A percentile compares a stretch with the other conserved stretches of the same genome.
These are phyloP conservation scores for Clathrus columnatus DNA, from an alignment of 768 basidiomycete species.

Conservation along the genomic window DNA sequence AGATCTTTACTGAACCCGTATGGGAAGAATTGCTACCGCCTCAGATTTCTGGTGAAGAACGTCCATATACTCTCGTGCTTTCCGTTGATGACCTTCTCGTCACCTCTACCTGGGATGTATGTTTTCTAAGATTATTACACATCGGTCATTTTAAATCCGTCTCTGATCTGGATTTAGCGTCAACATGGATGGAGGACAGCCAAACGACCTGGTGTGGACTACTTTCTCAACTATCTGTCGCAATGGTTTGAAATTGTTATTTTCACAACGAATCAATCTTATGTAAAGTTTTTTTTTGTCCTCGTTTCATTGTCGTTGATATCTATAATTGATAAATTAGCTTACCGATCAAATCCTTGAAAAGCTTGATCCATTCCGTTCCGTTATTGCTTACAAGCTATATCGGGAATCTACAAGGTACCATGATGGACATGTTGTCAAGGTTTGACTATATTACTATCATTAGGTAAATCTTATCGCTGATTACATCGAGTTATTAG, in stretches of 20 bases:
- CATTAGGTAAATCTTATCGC: neutral
- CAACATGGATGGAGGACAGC: constrained; percentile 95
- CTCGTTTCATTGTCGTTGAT: neutral
- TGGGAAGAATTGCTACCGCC: constrained; percentile 88
- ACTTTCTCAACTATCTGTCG: constrained; percentile 94
- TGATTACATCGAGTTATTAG: constrained; percentile 26
- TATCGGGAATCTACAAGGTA: constrained; percentile 88
- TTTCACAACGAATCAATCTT: constrained; percentile 84
- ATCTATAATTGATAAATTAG: no score
- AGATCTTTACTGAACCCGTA: constrained; percentile 91
- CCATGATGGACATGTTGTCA: constrained; percentile 75
- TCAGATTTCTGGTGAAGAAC: constrained; percentile 69
- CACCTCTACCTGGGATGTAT: constrained; percentile 91
- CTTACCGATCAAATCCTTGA: constrained; percentile 84
- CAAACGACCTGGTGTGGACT: constrained; percentile 95
- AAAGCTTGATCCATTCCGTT: constrained; percentile 89
- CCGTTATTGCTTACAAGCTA: constrained; percentile 82
- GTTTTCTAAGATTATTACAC: constrained; percentile 25
- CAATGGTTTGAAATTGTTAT: constrained; percentile 98
- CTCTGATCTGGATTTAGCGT: constrained; percentile 39
- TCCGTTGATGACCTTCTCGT: constrained; percentile 90
- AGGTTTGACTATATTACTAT: constrained; percentile 36
- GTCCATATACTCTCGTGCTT: constrained; percentile 86
- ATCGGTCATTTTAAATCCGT: neutral
- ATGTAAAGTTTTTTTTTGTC: constrained; percentile 46